Conservation (phyloP, 345 rosid species). For the Pistacia integerrima region DNA sequence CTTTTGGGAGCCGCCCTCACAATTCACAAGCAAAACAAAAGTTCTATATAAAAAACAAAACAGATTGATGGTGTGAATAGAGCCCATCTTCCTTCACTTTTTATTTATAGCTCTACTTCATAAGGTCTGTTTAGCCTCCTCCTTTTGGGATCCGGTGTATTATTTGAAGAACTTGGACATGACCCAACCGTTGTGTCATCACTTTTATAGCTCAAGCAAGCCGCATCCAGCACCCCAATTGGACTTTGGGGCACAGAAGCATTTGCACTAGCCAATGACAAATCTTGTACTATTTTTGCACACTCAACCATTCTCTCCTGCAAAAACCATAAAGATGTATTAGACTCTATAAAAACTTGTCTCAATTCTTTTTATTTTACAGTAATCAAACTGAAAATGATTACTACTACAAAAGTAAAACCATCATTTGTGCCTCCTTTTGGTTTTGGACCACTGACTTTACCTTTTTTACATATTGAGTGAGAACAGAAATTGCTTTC, state of each 20-base stretch:
- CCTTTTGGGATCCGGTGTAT: conserved; percentile 44
- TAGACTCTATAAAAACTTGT: not conserved
- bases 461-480: conserved; percentile 56
- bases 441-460: conserved; percentile 30
- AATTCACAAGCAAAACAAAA: conserved; percentile 27
- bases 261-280: conserved; percentile 30
- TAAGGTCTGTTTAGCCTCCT: conserved; percentile 47
- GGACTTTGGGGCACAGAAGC: conserved; percentile 61
- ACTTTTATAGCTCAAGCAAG: conserved; percentile 70
- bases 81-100: not conserved
- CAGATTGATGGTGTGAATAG: conserved; percentile 13
- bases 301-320: conserved; percentile 63
- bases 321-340: not conserved
- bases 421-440: conserved; percentile 22
- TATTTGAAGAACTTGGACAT: conserved; percentile 48
- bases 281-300: conserved; percentile 38
- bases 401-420: conserved; percentile 11
- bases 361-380: not conserved
- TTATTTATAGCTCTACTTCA: conserved; percentile 27
- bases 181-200: conserved; percentile 47
- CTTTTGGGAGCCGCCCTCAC: conserved; percentile 12
- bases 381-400: conserved; percentile 24
- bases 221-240: conserved; percentile 67
- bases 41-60: conserved; percentile 17
- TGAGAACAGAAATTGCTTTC: conserved; percentile 47